Conservation (phyloP, 2,329 filamentous ascomycete genomes). For the Sphaerulina vaccinii region DNA sequence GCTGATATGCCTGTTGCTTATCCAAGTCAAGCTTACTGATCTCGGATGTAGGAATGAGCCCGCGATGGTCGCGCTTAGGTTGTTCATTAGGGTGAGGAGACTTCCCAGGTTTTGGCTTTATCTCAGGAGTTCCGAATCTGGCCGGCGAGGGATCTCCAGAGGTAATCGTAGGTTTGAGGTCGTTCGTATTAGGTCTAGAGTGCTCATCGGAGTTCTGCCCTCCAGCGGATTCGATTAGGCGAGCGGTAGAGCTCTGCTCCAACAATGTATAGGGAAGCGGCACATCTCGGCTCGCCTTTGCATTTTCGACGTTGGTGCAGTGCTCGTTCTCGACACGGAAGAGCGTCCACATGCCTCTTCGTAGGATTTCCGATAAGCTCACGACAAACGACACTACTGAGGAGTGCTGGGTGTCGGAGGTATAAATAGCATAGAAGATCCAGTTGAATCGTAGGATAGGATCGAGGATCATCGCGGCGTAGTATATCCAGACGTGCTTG, state of each 20-base stretch:
- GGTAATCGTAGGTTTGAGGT: neutral
- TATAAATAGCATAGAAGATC: constrained; percentile 89
- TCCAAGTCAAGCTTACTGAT: constrained; percentile 14
- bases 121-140: neutral
- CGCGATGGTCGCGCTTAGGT: constrained; percentile 1
- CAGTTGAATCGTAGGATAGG: constrained; percentile 87
- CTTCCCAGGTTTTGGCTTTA: constrained; percentile 5
- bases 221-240: neutral
- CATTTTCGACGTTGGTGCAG: constrained; percentile 72
- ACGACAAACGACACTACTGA: constrained; percentile 78
- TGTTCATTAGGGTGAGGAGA: neutral
- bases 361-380: constrained; percentile 73
- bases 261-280: constrained; percentile 24
- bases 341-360: constrained; percentile 85
- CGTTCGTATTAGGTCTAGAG: neutral
- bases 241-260: neutral
- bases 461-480: constrained; percentile 77
- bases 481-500: constrained; percentile 73
- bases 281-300: constrained; percentile 22
- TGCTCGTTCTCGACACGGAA: constrained; percentile 98
- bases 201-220: constrained; percentile 2
- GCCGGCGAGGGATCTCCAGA: neutral
- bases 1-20: neutral
- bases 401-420: constrained; percentile 76
- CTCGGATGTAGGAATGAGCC: constrained; percentile 1